phyloP scores from a whole-genome alignment of 2,329 filamentous ascomycete genomes.

The Dothistroma septosporum region DNA sequence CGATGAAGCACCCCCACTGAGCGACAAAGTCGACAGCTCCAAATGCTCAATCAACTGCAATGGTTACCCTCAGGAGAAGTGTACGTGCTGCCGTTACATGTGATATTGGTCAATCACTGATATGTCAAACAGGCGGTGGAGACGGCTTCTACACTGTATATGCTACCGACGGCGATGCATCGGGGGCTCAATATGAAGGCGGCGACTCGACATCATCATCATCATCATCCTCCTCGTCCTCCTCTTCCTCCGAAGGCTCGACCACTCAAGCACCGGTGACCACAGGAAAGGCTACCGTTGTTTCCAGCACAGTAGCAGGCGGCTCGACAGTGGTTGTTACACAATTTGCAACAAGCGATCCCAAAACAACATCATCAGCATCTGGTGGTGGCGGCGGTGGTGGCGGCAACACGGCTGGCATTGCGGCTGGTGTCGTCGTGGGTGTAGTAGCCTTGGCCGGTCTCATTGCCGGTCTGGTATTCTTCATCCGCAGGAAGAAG shows the following conservation, averaged over 20 bases:
- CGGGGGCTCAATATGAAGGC: constrained; percentile 34
- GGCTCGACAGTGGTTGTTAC: constrained; percentile 38
- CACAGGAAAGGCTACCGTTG: constrained; percentile 21
- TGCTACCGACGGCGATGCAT: constrained; percentile 47
- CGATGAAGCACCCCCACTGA: constrained; percentile 59
- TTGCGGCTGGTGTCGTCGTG: constrained; percentile 83
- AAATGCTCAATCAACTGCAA: constrained; percentile 63
- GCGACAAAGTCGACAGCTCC: constrained; percentile 52
- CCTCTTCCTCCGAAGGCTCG: constrained; percentile 15
- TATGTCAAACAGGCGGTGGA: constrained; percentile 53
- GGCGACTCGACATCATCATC: constrained; percentile 17
- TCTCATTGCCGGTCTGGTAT: constrained; percentile 64
- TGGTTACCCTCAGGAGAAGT: constrained; percentile 49
- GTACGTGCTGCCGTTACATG: constrained; percentile 41
- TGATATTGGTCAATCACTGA: constrained; percentile 4
- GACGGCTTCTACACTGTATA: constrained; percentile 49
- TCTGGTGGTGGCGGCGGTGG: constrained; percentile 29
- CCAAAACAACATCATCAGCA: constrained; percentile 43
- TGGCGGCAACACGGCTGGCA: constrained; percentile 65
- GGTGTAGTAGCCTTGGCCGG: constrained; percentile 68
- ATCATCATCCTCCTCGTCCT: constrained; percentile 14
- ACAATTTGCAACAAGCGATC: constrained; percentile 20
- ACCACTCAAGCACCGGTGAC: constrained; percentile 6
- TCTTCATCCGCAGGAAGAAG: constrained; percentile 71
- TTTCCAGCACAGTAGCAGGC: constrained; percentile 31